phyloP scores from a whole-genome alignment of 306 rosid genomes.

The Hippophae gyantsensis region DNA sequence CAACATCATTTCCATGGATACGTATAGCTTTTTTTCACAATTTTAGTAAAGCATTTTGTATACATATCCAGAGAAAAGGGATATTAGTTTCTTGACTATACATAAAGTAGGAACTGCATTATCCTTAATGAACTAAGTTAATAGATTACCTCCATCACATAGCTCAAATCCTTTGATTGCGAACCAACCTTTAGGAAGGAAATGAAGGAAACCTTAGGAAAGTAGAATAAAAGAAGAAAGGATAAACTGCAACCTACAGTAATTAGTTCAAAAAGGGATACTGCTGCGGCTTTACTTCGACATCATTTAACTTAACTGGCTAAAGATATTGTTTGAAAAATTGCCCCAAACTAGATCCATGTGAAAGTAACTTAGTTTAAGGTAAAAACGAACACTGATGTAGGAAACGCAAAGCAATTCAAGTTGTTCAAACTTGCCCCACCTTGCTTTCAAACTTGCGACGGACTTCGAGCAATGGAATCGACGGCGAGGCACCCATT shows the following conservation, averaged over 20 bases:
- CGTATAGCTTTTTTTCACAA: slow-evolving; percentile 61
- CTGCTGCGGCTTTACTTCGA: slow-evolving; percentile 34
- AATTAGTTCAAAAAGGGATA: not conserved
- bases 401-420: too few species aligned
- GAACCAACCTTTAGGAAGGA: slow-evolving; percentile 57
- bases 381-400: too few species aligned
- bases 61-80: slow-evolving; percentile 51
- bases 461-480: too few species aligned
- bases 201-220: slow-evolving; percentile 20
- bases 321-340: slow-evolving; percentile 79
- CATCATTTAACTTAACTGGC: slow-evolving; percentile 82
- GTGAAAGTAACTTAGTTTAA: slow-evolving; percentile 7
- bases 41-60: slow-evolving; percentile 42
- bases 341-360: slow-evolving; percentile 97
- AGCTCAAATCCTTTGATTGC: slow-evolving; percentile 82
- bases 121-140: slow-evolving; percentile 7
- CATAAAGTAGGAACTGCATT: slow-evolving; percentile 12
- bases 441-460: too few species aligned
- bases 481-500: too few species aligned
- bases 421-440: too few species aligned
- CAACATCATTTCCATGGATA: slow-evolving; percentile 50
- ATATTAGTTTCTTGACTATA: slow-evolving; percentile 12
- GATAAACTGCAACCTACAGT: not conserved
- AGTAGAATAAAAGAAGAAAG: slow-evolving; percentile 10
- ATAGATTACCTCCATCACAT: slow-evolving; percentile 67